Conservation (phyloP, 495 filamentous ascomycete species). For the Hypoxylon fragiforme region DNA sequence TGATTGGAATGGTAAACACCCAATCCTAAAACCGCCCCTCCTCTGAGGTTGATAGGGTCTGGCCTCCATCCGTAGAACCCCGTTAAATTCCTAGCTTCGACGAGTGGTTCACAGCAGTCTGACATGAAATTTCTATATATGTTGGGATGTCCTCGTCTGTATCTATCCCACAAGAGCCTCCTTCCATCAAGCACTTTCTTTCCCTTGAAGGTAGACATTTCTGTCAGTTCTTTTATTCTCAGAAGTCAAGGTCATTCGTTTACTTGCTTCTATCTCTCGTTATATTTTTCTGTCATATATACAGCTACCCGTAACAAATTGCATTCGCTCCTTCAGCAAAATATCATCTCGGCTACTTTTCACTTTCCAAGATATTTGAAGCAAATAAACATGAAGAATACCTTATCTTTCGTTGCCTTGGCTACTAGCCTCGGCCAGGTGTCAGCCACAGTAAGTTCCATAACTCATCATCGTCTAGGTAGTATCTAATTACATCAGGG, state of each 20-base stretch:
- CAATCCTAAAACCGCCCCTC: slow-evolving; percentile 28
- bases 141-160: slow-evolving; percentile 22
- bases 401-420: slow-evolving; percentile 56
- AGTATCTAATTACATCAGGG: slow-evolving; percentile 27
- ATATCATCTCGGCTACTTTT: slow-evolving; percentile 14
- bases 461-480: too few relatives aligned
- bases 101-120: slow-evolving; percentile 25
- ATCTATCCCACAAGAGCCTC: slow-evolving; percentile 23
- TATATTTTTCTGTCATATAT: slow-evolving; percentile 36
- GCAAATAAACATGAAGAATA: slow-evolving; percentile 52
- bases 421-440: slow-evolving; percentile 59
- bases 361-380: slow-evolving; percentile 10
- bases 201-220: slow-evolving; percentile 37
- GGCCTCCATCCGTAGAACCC: slow-evolving; percentile 21
- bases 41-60: slow-evolving; percentile 14
- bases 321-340: slow-evolving; percentile 38
- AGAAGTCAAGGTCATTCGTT: slow-evolving; percentile 62
- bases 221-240: slow-evolving; percentile 34
- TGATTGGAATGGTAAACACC: slow-evolving; percentile 26
- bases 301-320: slow-evolving; percentile 26
- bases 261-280: slow-evolving; percentile 51
- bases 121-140: slow-evolving; percentile 38
- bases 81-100: slow-evolving; percentile 19
- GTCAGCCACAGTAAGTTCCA: slow-evolving; percentile 62
- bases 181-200: slow-evolving; percentile 43